phyloP scores from a whole-genome alignment of 352 stramenopile species.

The Globisporangium nunn region DNA sequence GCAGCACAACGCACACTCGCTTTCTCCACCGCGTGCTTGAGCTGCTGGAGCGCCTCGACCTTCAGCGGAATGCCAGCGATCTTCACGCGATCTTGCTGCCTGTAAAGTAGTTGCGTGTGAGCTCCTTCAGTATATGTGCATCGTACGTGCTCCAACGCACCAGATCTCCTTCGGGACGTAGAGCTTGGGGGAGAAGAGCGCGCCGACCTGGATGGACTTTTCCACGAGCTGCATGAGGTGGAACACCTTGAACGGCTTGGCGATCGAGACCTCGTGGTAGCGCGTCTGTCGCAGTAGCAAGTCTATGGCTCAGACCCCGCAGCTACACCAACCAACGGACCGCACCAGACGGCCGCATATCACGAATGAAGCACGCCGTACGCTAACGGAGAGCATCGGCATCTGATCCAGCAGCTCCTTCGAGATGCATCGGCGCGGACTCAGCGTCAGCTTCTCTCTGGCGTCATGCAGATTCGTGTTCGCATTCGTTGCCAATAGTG shows the following conservation, averaged over 20 bases:
- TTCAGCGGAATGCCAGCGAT: slow-evolving; percentile 55
- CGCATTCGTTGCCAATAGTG: neutral
- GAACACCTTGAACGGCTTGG: slow-evolving; percentile 61
- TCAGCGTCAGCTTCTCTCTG: slow-evolving; percentile 29
- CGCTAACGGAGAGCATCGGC: slow-evolving; percentile 53
- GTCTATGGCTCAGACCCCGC: neutral
- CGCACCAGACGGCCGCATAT: neutral
- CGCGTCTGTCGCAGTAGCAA: slow-evolving; percentile 24
- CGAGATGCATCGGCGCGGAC: slow-evolving; percentile 45
- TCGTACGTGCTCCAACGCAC: slow-evolving; percentile 9
- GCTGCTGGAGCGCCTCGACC: slow-evolving; percentile 49
- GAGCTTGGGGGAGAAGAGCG: slow-evolving; percentile 62
- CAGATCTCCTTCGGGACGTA: slow-evolving; percentile 79
- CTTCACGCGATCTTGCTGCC: slow-evolving; percentile 60
- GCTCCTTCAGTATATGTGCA: no score
- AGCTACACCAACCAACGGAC: neutral
- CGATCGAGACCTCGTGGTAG: slow-evolving; percentile 48
- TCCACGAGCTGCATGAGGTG: slow-evolving; percentile 78
- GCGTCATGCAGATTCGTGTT: no score
- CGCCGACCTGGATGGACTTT: slow-evolving; percentile 68
- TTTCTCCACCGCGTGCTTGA: slow-evolving; percentile 66
- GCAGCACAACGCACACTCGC: slow-evolving; percentile 34
- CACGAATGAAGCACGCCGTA: slow-evolving; percentile 6
- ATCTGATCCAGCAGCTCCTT: slow-evolving; percentile 69
- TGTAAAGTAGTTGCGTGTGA: neutral